Percentiles rank a stretch among this genome's conserved stretches.
Evolutionary conservation across 441 rosid species (phyloP).

Genomic region (Iberis amara): DNA sequence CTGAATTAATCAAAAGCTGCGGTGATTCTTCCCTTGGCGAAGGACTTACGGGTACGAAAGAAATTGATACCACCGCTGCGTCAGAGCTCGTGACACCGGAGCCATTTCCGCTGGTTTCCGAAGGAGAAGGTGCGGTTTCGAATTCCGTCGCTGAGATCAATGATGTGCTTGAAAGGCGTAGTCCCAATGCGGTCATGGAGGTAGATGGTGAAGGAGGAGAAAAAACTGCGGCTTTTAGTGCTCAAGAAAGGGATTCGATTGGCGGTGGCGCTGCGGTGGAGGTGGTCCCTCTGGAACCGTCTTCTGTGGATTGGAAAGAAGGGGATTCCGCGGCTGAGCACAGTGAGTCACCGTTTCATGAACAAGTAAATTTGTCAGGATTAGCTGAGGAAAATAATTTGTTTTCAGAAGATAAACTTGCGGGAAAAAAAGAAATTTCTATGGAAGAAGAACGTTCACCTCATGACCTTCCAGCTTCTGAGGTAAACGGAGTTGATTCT

Average conservation of each 20-base stretch:
- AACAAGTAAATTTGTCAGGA: not conserved
- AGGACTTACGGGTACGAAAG: conserved; percentile 1
- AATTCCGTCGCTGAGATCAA: conserved; percentile 21
- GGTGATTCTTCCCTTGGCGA: conserved; percentile 6
- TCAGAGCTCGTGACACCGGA: not conserved
- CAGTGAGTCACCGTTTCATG: conserved; percentile 12
- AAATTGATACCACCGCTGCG: not conserved
- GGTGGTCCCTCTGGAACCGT: conserved; percentile 8
- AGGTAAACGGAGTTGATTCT: conserved; percentile 19
- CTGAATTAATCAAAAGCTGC: conserved; percentile 29
- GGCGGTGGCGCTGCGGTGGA: conserved; percentile 12
- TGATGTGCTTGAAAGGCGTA: conserved; percentile 13
- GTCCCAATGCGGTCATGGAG: conserved; percentile 8
- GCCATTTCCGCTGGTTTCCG: not conserved
- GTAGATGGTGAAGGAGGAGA: conserved; percentile 27
- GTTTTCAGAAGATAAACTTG: conserved; percentile 3
- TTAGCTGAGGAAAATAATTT: conserved; percentile 1
- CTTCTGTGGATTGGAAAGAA: conserved; percentile 16
- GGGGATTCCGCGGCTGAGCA: conserved; percentile 7
- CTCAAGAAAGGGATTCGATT: conserved; percentile 13
- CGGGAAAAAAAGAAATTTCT: conserved; percentile 1
- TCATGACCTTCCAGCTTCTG: conserved; percentile 16
- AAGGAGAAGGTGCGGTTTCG: conserved; percentile 1
- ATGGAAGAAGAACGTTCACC: conserved; percentile 5
- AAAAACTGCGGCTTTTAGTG: not conserved